These are phyloP conservation scores for Oryza australiensis DNA, from an alignment of 176 grass and related monocot genomes.

Conservation along the genomic window DNA sequence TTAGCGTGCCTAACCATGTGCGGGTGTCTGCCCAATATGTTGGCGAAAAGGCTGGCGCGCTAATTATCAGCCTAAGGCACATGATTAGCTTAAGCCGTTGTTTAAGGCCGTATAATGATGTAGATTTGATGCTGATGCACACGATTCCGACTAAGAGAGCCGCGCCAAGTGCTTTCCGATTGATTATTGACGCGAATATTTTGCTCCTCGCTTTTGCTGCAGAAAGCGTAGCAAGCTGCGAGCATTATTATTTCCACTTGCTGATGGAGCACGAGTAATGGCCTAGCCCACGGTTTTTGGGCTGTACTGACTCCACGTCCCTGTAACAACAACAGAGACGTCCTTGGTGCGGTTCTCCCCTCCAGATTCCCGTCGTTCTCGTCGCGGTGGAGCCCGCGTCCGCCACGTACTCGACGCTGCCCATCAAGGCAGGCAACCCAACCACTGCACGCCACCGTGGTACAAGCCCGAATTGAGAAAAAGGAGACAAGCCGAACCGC, in stretches of 20 bases:
- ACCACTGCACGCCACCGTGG: conserved; percentile 6
- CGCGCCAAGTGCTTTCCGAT: not conserved
- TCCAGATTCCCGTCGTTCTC: not conserved
- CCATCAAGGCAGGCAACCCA: conserved; percentile 14
- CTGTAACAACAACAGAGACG: not conserved
- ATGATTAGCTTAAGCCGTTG: conserved; percentile 1
- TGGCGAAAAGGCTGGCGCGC: conserved; percentile 1
- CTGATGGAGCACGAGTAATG: not conserved
- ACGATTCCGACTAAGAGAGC: not conserved
- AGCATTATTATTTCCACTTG: not conserved
- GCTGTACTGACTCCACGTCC: not conserved
- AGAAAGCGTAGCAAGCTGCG: not conserved
- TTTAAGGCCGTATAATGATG: not conserved
- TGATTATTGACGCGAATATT: not conserved
- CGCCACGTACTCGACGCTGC: not conserved
- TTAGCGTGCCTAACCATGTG: conserved; percentile 30
- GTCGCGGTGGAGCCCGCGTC: not conserved
- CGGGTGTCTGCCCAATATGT: not conserved
- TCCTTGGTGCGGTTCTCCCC: not conserved
- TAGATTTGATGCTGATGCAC: conserved; percentile 15
- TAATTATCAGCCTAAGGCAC: not conserved
- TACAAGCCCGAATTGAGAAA: not conserved
- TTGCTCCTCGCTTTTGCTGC: not conserved
- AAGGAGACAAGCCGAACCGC: not conserved
- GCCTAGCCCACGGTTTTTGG: not conserved